Conservation (phyloP, 768 basidiomycete genomes). For the Pleurotus ostreatus region DNA sequence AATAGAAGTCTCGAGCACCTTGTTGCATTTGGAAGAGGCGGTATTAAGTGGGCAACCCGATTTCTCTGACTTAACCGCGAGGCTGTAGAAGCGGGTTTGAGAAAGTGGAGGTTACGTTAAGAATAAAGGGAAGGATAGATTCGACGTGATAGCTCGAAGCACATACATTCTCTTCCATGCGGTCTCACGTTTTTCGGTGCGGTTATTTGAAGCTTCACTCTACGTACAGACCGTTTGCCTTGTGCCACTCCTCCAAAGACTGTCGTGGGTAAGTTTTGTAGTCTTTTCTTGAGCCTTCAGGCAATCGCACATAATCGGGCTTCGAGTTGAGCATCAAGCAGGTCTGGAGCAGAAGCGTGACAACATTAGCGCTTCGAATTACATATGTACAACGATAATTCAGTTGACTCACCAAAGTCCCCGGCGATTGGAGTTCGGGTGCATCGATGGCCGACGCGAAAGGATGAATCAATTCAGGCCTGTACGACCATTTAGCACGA, state of each 20-base stretch:
- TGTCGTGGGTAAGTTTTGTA: conserved; percentile 39
- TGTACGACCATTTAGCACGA: conserved; percentile 14
- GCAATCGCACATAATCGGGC: conserved; percentile 58
- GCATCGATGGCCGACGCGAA: conserved; percentile 66
- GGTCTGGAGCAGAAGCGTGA: conserved; percentile 27
- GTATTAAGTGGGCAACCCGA: too few relatives aligned
- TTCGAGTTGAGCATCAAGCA: conserved; percentile 45
- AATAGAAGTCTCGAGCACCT: too few relatives aligned
- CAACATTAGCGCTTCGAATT: not conserved
- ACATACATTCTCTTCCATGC: too few relatives aligned
- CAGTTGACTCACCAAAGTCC: conserved; percentile 40
- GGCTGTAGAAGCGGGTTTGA: too few relatives aligned
- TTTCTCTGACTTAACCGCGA: too few relatives aligned
- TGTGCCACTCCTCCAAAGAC: conserved; percentile 61
- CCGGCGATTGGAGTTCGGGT: conserved; percentile 48
- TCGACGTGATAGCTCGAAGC: too few relatives aligned
- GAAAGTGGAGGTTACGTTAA: too few relatives aligned
- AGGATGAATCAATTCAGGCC: conserved; percentile 64
- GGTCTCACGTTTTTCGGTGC: too few relatives aligned
- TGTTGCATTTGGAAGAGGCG: too few relatives aligned
- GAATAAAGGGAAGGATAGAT: too few relatives aligned
- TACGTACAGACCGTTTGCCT: conserved; percentile 40
- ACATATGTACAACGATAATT: too few relatives aligned
- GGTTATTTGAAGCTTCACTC: conserved; percentile 11
- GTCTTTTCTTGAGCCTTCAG: conserved; percentile 48